phyloP scores from a whole-genome alignment of 2,329 filamentous ascomycete species.

The Trichoderma breve region DNA sequence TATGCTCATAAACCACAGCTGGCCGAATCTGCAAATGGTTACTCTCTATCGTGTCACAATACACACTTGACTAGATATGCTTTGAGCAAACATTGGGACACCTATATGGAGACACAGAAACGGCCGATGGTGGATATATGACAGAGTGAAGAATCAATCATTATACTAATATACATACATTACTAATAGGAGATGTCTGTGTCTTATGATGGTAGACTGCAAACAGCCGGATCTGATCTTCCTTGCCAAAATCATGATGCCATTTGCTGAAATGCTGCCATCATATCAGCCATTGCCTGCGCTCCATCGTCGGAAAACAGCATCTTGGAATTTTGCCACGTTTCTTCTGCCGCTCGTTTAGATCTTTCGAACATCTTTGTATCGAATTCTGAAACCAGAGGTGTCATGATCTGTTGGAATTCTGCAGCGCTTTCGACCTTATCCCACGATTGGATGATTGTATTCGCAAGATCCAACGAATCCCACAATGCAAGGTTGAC shows the following conservation, averaged over 20 bases:
- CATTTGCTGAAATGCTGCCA: background rate
- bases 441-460: slow-evolving; percentile 25
- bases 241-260: background rate
- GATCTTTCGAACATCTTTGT: slow-evolving; percentile 21
- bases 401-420: slow-evolving; percentile 24
- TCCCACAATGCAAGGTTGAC: slow-evolving; percentile 54
- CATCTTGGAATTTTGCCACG: slow-evolving; percentile 14
- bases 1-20: no score
- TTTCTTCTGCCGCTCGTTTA: slow-evolving; percentile 14
- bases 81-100: background rate
- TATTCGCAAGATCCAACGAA: slow-evolving; percentile 42
- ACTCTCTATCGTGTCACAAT: background rate
- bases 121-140: background rate
- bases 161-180: background rate
- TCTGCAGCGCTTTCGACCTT: background rate
- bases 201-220: background rate
- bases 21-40: background rate
- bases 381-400: slow-evolving; percentile 28
- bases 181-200: background rate
- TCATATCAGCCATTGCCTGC: slow-evolving; percentile 17
- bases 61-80: background rate
- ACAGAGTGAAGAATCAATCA: background rate
- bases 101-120: background rate
- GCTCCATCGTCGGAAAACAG: slow-evolving; percentile 17
- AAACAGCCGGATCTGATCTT: background rate